Conservation (phyloP, 148 eudicot genomes). For the Chenopodium quinoa region DNA sequence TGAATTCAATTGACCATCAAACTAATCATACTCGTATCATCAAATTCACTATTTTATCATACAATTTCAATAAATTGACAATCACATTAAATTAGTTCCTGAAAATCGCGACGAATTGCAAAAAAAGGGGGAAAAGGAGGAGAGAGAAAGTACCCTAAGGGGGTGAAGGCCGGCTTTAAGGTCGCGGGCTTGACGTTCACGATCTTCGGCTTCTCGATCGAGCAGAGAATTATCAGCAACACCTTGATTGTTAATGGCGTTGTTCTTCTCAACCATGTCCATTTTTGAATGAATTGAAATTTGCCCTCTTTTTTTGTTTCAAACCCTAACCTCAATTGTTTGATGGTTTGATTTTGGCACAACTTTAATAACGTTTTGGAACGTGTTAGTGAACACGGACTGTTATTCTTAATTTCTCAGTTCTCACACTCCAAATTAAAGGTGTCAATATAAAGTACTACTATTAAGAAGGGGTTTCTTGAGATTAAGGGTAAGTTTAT, state of each 20-base stretch:
- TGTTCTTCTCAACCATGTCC: constrained; percentile 42
- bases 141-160: constrained; percentile 49
- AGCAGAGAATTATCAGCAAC: constrained; percentile 22
- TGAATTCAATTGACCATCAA: not conserved
- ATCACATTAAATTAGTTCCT: too few relatives aligned
- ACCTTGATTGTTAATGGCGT: constrained; percentile 8
- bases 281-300: constrained; percentile 6
- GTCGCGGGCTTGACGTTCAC: constrained; percentile 70
- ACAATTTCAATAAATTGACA: too few relatives aligned
- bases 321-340: constrained; percentile 18
- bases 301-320: not conserved
- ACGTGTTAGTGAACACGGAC: too few relatives aligned
- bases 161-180: constrained; percentile 87
- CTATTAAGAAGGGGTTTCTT: too few relatives aligned
- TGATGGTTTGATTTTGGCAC: not conserved
- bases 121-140: not conserved
- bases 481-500: too few relatives aligned
- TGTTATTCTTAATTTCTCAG: too few relatives aligned
- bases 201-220: constrained; percentile 53
- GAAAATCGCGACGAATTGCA: not conserved
- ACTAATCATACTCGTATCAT: too few relatives aligned
- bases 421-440: too few relatives aligned
- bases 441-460: too few relatives aligned
- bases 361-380: not conserved
- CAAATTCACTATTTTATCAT: too few relatives aligned